Percentiles rank a stretch among this genome's conserved stretches.
Conservation (phyloP, 2,329 filamentous ascomycete species). For the Aspergillus pseudoterreus region DNA sequence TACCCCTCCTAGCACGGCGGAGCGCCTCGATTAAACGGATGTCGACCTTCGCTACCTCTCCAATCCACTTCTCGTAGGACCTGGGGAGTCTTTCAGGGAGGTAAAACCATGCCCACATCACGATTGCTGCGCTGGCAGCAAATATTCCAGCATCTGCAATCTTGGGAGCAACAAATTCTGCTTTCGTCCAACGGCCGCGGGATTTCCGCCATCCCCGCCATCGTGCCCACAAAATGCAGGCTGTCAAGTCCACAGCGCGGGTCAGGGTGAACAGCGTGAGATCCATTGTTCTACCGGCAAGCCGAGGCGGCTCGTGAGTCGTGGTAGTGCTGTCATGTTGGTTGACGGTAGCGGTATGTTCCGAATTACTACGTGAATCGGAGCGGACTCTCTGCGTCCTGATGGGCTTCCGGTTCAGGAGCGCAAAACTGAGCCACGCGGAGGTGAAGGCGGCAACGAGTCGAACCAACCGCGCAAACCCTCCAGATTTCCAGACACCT, state of each 20-base stretch:
- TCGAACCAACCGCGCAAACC: conserved; percentile 26
- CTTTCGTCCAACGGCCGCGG: conserved; percentile 25
- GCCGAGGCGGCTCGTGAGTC: conserved; percentile 23
- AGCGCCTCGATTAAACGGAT: conserved; percentile 69
- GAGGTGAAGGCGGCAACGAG: conserved; percentile 47
- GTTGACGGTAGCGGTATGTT: conserved; percentile 4
- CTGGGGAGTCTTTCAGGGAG: conserved; percentile 64
- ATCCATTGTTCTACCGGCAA: conserved; percentile 73
- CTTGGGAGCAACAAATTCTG: conserved; percentile 40
- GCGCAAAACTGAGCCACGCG: conserved; percentile 46
- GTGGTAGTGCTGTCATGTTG: conserved; percentile 6
- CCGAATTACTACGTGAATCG: conserved; percentile 4
- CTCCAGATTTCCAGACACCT: conserved; percentile 14
- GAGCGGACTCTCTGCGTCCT: conserved; percentile 11
- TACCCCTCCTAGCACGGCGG: conserved; percentile 59
- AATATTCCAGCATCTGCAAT: conserved; percentile 69
- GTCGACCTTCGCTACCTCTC: conserved; percentile 71
- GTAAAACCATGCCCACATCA: conserved; percentile 93
- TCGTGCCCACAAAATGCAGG: conserved; percentile 62
- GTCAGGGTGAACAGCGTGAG: conserved; percentile 74
- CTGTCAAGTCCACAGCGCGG: conserved; percentile 67
- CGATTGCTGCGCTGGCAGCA: conserved; percentile 64
- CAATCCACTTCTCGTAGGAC: conserved; percentile 79
- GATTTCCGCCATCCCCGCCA: conserved; percentile 34
- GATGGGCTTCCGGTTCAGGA: conserved; percentile 43